Base-by-base conservation (phyloP, 2,329 filamentous ascomycete species). In the Fusarium sp. region DNA sequence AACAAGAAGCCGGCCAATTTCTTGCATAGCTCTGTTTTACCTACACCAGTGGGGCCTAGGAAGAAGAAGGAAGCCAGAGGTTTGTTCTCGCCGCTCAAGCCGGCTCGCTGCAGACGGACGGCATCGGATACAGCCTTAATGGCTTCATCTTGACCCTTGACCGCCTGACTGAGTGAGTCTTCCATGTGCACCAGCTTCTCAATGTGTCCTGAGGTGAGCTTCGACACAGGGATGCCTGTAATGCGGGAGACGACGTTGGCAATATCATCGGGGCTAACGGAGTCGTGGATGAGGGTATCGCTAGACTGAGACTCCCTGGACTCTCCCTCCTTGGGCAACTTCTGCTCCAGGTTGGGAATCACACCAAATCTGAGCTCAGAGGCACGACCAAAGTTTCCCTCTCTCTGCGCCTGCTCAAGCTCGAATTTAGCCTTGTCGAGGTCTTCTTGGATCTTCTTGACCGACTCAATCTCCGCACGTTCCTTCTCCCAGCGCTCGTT, bases 141-240 rank as follows among this genome's bases (percentile, higher is more conserved):
- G 8, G 96, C 96, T 74, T 98, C 94, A 68, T 98, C 95, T 77
- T 99, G 96, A 5, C 96, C 96, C 68, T 93, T 91, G 55, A 99
- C 91, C 6, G 92, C 91, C 74, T 94, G 84, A 7, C 93, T 87
- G 10, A 99, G 85, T 1, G 88, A 92, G 65, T 97, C 93, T 78
- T 99, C 96, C 94, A 98, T 98, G 73, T 93, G 90, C 15, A 99
- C 91, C 27, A 99, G 84, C 80, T 97, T 97, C 78, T 98, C 94
- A 40, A 96, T 92, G 72, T 98, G 95, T 22, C 95, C 95, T 10
- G 93, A 91, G 74, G 96, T 97, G 48, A 99, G 85, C 78, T 97
- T 98, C 30, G 90, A 90, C 23, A 97, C 91, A 0, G 96, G 96
- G 62, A 97, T 98, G 27, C 96, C 95, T 0, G 96, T 98, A 27